Percentiles rank a stretch among this genome's conserved stretches.
These are phyloP conservation scores for Colletotrichum navitas DNA, from an alignment of 2,329 filamentous ascomycete species.

Conservation along the genomic window DNA sequence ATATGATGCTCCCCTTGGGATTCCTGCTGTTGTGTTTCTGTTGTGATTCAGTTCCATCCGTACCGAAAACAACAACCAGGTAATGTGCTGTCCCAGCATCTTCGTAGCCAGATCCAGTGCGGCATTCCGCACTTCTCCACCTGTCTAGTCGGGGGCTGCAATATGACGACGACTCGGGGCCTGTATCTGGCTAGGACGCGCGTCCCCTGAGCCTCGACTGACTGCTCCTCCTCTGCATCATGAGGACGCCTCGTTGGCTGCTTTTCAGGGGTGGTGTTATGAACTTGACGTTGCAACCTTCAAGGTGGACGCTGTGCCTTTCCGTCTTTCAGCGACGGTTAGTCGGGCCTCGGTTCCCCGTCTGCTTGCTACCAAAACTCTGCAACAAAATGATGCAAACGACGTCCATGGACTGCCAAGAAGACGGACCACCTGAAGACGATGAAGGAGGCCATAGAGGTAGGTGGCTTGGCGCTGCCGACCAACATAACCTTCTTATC, in stretches of 20 bases:
- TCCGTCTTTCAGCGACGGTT: background rate
- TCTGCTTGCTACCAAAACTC: background rate
- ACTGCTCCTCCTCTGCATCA: background rate
- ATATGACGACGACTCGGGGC: background rate
- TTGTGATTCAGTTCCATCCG: too few relatives aligned
- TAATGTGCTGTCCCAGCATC: too few relatives aligned
- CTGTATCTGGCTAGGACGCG: background rate
- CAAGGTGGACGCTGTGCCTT: conserved; percentile 5
- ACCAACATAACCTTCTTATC: background rate
- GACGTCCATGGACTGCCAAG: background rate
- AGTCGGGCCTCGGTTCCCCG: background rate
- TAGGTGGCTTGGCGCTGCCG: background rate
- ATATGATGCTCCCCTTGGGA: background rate
- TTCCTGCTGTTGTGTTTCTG: too few relatives aligned
- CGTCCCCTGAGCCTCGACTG: background rate
- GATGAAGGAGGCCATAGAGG: background rate
- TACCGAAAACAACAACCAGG: background rate
- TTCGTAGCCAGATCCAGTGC: background rate
- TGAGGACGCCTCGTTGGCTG: background rate
- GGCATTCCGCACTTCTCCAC: conserved; percentile 1
- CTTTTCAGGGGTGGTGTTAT: background rate
- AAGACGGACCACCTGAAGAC: background rate
- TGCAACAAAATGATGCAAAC: background rate
- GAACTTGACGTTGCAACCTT: background rate
- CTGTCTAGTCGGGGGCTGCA: background rate